Percentiles rank a stretch among this genome's conserved stretches.
Evolutionary conservation across 345 rosid species (phyloP).

Genomic region (Linum trigynum): DNA sequence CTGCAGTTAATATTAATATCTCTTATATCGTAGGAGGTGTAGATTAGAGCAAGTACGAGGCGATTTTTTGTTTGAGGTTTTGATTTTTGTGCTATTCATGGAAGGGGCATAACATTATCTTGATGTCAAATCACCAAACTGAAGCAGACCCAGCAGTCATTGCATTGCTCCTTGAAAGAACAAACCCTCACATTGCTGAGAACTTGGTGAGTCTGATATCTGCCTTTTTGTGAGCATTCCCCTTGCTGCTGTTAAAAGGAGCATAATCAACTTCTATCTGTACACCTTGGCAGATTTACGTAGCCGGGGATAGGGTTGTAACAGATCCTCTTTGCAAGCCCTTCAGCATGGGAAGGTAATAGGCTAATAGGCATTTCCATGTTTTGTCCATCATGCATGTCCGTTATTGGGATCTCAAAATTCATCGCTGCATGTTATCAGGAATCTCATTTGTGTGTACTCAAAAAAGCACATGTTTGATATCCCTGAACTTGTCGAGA

Average conservation of each 20-base stretch:
- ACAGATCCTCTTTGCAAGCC: conserved; percentile 98
- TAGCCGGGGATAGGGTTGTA: conserved; percentile 95
- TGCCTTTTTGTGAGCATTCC: conserved; percentile 14
- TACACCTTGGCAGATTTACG: conserved; percentile 49
- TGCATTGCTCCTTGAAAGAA: conserved; percentile 72
- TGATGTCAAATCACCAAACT: conserved; percentile 94
- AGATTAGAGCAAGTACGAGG: no score
- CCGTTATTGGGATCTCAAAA: conserved; percentile 10
- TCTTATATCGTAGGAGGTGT: no score
- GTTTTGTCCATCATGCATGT: conserved; percentile 16
- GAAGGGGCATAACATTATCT: conserved; percentile 83
- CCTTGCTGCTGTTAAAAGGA: conserved; percentile 11
- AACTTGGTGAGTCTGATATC: conserved; percentile 45
- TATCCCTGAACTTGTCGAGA: conserved; percentile 78
- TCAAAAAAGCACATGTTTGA: conserved; percentile 91
- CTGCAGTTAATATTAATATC: no score
- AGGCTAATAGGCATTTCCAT: not conserved
- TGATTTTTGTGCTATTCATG: conserved; percentile 17
- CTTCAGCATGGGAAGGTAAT: conserved; percentile 95
- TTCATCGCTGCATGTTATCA: conserved; percentile 23
- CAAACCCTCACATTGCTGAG: conserved; percentile 51
- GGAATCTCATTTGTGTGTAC: conserved; percentile 95
- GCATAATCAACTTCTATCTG: conserved; percentile 16
- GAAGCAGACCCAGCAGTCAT: conserved; percentile 96
- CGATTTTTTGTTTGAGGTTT: conserved; percentile 8